Conservation (phyloP, 345 rosid genomes). For the Physaria fendleri region DNA sequence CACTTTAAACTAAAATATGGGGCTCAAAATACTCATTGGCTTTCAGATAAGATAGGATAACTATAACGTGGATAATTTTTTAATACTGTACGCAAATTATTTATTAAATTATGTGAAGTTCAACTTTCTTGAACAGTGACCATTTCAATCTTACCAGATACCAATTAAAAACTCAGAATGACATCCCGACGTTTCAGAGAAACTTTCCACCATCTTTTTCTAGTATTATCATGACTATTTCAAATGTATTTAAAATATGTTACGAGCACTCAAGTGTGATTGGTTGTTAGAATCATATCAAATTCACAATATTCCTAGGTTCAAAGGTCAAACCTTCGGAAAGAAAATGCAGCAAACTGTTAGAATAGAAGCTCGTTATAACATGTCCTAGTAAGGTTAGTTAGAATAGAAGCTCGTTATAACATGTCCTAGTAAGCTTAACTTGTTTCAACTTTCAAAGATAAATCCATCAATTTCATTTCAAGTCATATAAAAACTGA, state of each 20-base stretch:
- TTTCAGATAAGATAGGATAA: not conserved
- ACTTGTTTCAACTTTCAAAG: not conserved
- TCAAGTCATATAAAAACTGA: not conserved
- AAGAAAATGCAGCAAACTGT: conserved; percentile 3
- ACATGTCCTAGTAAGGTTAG: not conserved
- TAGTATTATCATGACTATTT: not conserved
- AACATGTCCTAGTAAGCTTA: not conserved
- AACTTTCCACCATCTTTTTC: conserved; percentile 10
- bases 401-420: not conserved
- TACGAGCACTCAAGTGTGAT: not conserved
- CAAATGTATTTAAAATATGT: not conserved
- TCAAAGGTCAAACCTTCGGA: not conserved
- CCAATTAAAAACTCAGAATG: not conserved
- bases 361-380: not conserved
- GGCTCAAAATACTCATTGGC: not conserved
- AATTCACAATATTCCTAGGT: not conserved
- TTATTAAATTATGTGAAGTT: not conserved
- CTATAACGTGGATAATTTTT: not conserved
- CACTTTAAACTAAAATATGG: not conserved
- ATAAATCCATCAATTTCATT: not conserved
- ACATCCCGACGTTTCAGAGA: not conserved
- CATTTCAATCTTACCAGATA: not conserved
- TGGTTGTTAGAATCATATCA: not conserved
- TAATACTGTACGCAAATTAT: not conserved
- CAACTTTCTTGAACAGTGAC: not conserved